phyloP scores from a whole-genome alignment of 371 early-diverging fungal genomes.

The Pancytospora philotis region DNA sequence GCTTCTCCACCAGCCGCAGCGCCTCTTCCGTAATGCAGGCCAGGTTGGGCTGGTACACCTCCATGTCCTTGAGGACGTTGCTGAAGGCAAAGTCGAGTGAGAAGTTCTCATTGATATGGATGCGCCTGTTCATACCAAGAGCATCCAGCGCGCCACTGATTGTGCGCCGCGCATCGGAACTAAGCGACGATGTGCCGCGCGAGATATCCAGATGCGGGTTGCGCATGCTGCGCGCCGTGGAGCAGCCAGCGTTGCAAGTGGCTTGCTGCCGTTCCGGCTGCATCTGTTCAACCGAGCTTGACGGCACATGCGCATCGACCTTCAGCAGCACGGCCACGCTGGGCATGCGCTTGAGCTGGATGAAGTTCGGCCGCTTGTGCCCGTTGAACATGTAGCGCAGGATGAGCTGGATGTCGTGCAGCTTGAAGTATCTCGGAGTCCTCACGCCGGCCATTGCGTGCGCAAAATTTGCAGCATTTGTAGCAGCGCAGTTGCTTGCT shows the following conservation, averaged over 20 bases:
- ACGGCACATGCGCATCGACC: background rate
- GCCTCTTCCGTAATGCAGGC: constrained; percentile 16
- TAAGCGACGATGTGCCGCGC: background rate
- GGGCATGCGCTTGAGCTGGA: constrained; percentile 8
- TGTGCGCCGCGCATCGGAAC: too few relatives aligned
- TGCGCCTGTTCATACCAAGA: background rate
- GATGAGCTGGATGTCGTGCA: constrained; percentile 33
- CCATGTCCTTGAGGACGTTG: constrained; percentile 13
- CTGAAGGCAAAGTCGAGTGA: constrained; percentile 10
- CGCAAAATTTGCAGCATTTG: too few relatives aligned
- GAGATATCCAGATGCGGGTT: background rate
- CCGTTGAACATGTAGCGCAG: constrained; percentile 28
- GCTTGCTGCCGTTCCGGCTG: too few relatives aligned
- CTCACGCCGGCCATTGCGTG: constrained; percentile 9
- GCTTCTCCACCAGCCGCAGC: constrained; percentile 9
- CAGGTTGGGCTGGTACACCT: constrained; percentile 1
- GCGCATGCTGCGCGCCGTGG: background rate
- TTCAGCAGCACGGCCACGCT: constrained; percentile 4
- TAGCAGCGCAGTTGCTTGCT: too few relatives aligned
- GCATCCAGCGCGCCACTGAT: background rate
- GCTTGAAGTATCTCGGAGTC: constrained; percentile 16
- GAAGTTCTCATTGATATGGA: constrained; percentile 26
- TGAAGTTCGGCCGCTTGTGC: constrained; percentile 16
- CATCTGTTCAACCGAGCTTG: background rate
- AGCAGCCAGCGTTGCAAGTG: too few relatives aligned